Base-by-base conservation (phyloP, 805 yeast genomes). In the Torulaspora gathmanii region DNA sequence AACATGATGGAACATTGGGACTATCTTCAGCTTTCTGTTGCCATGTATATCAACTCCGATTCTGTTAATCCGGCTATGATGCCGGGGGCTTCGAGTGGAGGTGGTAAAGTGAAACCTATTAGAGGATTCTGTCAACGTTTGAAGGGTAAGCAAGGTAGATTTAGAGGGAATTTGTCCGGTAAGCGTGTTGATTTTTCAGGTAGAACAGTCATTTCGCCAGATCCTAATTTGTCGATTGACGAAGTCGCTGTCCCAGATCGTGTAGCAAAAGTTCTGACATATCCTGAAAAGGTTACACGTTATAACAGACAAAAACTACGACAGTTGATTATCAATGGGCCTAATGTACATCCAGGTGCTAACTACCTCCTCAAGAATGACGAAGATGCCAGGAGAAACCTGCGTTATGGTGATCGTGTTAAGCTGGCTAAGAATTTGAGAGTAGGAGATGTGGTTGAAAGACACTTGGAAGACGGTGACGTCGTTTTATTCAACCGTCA, bases 1-100 rank as follows among this genome's bases (percentile, higher is more conserved):
- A 87, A 87, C 58, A 74, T 93, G 68, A 90, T 93, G 96, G 98
- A 91, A 61, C 99, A 93, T 61, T 93, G 99, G 99, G 99, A 93
- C 61, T 93, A 87, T 63, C 70, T 93, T 53, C 99, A 93, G 68
- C 73, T 93, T 42, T 86, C 96, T 1, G 90, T 93, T 38, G 99
- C 99, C 16, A 86, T 93, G 88, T 93, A 93, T 64, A 93, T 93
- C 58, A 93, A 93, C 65, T 87, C 96, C 1, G 99, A 93, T 67
- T 84, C 95, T 25, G 93, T 90, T 12, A 80, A 83, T 45, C 89
- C 90, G 11, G 80, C 89, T 4, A 74, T 82, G 64, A 64, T 82
- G 51, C 95, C 96, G 2, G 84, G 86, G 22, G 71, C 76, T 16
- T 78, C 79, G 3, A 57, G 54, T 39, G 70, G 72, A 51, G 77